These are phyloP conservation scores for Citrus medica DNA, from an alignment of 345 rosid genomes.

Conservation along the genomic window DNA sequence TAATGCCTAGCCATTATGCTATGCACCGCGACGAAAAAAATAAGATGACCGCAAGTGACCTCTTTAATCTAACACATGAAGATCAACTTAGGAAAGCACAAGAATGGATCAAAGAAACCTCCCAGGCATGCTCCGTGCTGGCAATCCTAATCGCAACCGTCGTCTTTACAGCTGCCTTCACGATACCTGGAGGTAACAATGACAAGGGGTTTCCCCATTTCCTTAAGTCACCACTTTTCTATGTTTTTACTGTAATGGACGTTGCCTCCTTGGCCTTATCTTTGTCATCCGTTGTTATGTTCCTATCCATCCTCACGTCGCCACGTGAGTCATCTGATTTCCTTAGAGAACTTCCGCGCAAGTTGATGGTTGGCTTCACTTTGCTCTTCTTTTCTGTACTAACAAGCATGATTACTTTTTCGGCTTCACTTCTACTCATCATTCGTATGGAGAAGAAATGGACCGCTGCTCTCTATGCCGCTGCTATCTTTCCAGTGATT, in stretches of 20 bases:
- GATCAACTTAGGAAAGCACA: neutral
- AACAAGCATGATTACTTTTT: slow-evolving; percentile 20
- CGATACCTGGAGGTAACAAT: neutral
- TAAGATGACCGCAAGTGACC: neutral
- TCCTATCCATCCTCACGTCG: slow-evolving; percentile 25
- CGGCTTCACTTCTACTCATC: slow-evolving; percentile 21
- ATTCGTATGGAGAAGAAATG: slow-evolving; percentile 6
- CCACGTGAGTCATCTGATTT: slow-evolving; percentile 13
- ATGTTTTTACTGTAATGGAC: slow-evolving; percentile 20
- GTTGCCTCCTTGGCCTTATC: slow-evolving; percentile 19
- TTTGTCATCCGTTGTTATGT: slow-evolving; percentile 27
- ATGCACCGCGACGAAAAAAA: neutral
- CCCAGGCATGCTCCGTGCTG: neutral
- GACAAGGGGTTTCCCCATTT: slow-evolving; percentile 16
- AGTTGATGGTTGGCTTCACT: slow-evolving; percentile 17
- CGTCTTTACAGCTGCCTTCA: neutral
- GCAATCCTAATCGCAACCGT: neutral
- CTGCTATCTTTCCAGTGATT: slow-evolving; percentile 21
- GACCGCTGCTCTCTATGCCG: slow-evolving; percentile 13
- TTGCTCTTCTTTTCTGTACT: slow-evolving; percentile 23
- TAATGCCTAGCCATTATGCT: neutral
- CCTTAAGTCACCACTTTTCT: slow-evolving; percentile 5
- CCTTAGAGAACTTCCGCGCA: slow-evolving; percentile 10
- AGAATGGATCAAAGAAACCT: neutral
- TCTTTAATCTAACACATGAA: neutral